Evolutionary conservation across 1,284 basidiomycete genomes (phyloP).

Genomic region (Golubevia pallescens): DNA sequence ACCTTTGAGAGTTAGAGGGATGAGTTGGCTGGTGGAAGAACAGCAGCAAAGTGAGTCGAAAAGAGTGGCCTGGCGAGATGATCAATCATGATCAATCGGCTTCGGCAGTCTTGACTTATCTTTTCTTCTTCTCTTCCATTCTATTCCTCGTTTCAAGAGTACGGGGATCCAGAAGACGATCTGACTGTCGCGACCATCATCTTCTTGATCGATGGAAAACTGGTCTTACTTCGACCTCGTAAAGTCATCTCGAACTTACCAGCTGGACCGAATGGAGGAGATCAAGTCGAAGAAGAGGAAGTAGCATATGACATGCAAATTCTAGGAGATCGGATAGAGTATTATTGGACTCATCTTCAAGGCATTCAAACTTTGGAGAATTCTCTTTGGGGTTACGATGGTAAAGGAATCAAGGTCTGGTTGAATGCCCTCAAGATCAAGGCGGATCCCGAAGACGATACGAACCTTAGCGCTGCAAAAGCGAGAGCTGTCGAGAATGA

Average conservation of each 20-base stretch:
- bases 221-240: conserved; percentile 75
- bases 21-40: conserved; percentile 96
- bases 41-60: conserved; percentile 81
- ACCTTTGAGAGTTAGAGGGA: conserved; percentile 82
- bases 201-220: conserved; percentile 91
- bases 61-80: conserved; percentile 1
- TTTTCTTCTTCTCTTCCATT: conserved; percentile 18
- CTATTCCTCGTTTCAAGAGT: conserved; percentile 68
- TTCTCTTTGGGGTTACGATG: conserved; percentile 97
- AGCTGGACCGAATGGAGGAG: conserved; percentile 12
- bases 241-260: conserved; percentile 22
- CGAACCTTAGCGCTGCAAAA: conserved; percentile 61
- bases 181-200: conserved; percentile 91
- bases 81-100: conserved; percentile 1
- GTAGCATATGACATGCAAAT: conserved; percentile 98
- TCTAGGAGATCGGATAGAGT: conserved; percentile 91
- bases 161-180: conserved; percentile 93
- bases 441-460: conserved; percentile 55
- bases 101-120: neutral
- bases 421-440: conserved; percentile 91
- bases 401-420: conserved; percentile 87
- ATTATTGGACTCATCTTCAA: conserved; percentile 96
- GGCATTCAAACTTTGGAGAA: conserved; percentile 93
- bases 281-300: conserved; percentile 79
- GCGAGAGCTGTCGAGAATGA: conserved; percentile 62